Base-by-base conservation (phyloP, 805 yeast species). In the Ascoidea asiatica region DNA sequence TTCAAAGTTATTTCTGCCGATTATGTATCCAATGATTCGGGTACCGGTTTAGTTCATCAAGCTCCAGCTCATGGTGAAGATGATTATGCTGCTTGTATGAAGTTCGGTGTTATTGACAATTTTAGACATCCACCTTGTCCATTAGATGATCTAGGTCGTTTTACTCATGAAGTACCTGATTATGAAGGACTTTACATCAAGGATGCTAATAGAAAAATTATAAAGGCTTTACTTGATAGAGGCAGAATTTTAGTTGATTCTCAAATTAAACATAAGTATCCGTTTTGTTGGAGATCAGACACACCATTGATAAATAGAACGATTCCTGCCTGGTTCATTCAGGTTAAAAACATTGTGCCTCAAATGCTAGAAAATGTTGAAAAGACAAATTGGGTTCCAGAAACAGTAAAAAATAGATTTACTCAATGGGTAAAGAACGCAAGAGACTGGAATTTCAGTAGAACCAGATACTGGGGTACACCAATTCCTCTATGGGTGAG, bases 241-340 rank as follows among this genome's bases (percentile, higher is more conserved):
- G 97, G 95, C 43, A 75, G 81, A 52, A 53, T 92, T 36, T 69
- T 92, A 52, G 74, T 78, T 39, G 81, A 79, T 46, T 69, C 86
- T 39, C 97, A 92, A 71, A 73, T 89, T 53, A 79, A 80, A 67
- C 99, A 92, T 73, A 82, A 95, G 64, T 92, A 92, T 66, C 98
- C 99, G 57, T 92, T 92, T 82, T 92, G 99, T 71, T 92, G 99
- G 99, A 83, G 99, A 76, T 90, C 97, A 3, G 98, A 92, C 61
- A 92, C 99, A 23, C 99, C 99, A 44, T 77, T 92, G 61, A 65
- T 92, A 53, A 92, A 92, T 72, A 80, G 95, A 69, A 81, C 96
- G 37, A 97, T 92, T 53, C 98, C 99, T 43, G 90, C 97, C 33
- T 92, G 99, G 99, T 92, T 92, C 58, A 92, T 92, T 48, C 81